phyloP scores from a whole-genome alignment of 345 rosid species.

The Eucalyptus cloeziana region DNA sequence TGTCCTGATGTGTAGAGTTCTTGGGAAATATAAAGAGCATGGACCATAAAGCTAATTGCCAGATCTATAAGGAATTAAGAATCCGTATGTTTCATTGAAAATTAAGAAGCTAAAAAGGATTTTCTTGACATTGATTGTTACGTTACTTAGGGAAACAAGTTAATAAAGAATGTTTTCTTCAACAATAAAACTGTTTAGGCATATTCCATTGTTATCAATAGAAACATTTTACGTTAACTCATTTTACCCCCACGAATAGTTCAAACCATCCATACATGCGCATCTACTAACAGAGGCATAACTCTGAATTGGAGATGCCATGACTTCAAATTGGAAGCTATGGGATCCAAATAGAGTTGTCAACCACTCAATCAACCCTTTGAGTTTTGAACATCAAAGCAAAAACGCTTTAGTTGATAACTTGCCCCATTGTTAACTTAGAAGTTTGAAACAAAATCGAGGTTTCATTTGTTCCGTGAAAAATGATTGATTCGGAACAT shows the following conservation, averaged over 20 bases:
- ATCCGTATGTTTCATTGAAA: rapidly evolving
- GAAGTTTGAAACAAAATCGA: background rate
- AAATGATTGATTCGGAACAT: background rate
- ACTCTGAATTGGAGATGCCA: background rate
- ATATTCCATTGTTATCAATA: background rate
- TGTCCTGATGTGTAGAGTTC: background rate
- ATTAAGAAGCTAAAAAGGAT: background rate
- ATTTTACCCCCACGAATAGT: background rate
- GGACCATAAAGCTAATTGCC: background rate
- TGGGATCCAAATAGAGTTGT: background rate
- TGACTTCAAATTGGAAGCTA: background rate
- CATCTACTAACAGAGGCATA: background rate
- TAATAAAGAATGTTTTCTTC: background rate
- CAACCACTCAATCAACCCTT: background rate
- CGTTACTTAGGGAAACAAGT: background rate
- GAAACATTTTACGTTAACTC: background rate
- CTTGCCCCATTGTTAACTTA: background rate
- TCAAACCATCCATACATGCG: no score
- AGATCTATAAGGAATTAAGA: background rate
- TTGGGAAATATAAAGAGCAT: background rate
- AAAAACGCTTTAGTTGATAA: background rate
- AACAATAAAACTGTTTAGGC: background rate
- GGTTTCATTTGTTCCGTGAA: no score
- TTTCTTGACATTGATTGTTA: background rate
- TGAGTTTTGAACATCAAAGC: background rate